These are phyloP conservation scores for Hypholoma sublateritium DNA, from an alignment of 768 basidiomycete species.

Conservation along the genomic window DNA sequence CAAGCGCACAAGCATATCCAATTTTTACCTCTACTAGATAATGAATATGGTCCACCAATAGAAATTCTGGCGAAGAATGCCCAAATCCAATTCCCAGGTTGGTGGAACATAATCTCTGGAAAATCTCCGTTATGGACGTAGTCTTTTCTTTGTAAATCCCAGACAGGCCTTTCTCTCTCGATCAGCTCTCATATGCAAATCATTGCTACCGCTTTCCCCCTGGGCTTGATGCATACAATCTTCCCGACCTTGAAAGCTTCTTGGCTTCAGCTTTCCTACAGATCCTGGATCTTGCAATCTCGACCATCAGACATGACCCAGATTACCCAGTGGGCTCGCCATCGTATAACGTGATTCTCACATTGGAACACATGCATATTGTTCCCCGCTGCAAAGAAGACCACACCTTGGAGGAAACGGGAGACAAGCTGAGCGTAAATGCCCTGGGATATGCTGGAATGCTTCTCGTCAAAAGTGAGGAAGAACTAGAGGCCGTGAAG, in stretches of 20 bases:
- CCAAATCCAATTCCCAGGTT: slow-evolving; percentile 60
- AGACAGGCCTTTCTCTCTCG: slow-evolving; percentile 76
- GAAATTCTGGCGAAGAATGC: slow-evolving; percentile 64
- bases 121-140: too few relatives aligned
- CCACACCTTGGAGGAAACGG: slow-evolving; percentile 51
- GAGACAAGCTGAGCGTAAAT: slow-evolving; percentile 72
- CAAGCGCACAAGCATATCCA: slow-evolving; percentile 93
- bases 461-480: slow-evolving; percentile 82
- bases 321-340: slow-evolving; percentile 62
- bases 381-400: slow-evolving; percentile 74
- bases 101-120: slow-evolving; percentile 4
- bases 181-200: slow-evolving; percentile 75
- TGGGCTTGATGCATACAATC: slow-evolving; percentile 33
- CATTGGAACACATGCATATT: slow-evolving; percentile 80
- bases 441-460: slow-evolving; percentile 89
- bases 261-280: slow-evolving; percentile 65
- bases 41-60: slow-evolving; percentile 68
- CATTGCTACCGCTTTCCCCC: slow-evolving; percentile 66
- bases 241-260: slow-evolving; percentile 45
- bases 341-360: slow-evolving; percentile 84
- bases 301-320: slow-evolving; percentile 67
- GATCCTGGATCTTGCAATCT: slow-evolving; percentile 76
- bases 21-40: slow-evolving; percentile 60
- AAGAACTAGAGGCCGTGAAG: slow-evolving; percentile 70
- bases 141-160: background rate